Base-by-base conservation (phyloP, 2,329 filamentous ascomycete species). In the Monilinia laxa region DNA sequence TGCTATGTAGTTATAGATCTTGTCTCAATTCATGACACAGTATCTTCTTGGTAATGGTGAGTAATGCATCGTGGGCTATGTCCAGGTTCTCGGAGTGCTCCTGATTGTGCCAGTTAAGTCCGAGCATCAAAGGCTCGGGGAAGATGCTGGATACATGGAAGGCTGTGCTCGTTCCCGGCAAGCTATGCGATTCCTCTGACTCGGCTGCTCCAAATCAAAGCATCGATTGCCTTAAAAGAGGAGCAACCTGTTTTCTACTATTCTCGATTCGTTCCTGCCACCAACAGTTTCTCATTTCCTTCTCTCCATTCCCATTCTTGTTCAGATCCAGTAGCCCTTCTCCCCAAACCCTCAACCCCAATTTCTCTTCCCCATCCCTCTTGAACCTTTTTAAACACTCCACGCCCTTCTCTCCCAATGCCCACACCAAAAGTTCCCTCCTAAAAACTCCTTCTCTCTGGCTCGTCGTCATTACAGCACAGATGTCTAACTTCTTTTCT, bases 341-440 rank as follows among this genome's bases (percentile, higher is more conserved):
- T 14, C 74, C 74, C 84, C 86, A 91, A 0, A 76, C 73, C 72
- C 83, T 79, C 47, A 95, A 76, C 28, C 83, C 79, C 70, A 95
- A 76, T 67, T 80, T 80, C 18, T 81, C 80, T 2, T 70, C 74
- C 7, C 81, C 79, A 10, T 75, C 73, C 10, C 77, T 73, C 25
- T 78, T 81, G 72, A 94, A 94, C 20, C 75, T 77, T 73, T 82
- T 78, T 20, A 84, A 83, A 1, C 84, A 85, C 4, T 76, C 72
- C 0, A 79, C 78, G 0, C 83, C 87, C 4, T 76, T 75, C 1
- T 81, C 78, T 35, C 80, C 83, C 1, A 86, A 73, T 0, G 83
- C 88, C 85, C 89, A 90, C 0, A 93, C 78, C 7, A 94, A 77
- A 49, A 93, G 75, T 74, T 95, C 86, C 62, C 91, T 80, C 70